Evolutionary conservation across 352 stramenopile genomes (phyloP).

Genomic region (Phytophthora fragariae): DNA sequence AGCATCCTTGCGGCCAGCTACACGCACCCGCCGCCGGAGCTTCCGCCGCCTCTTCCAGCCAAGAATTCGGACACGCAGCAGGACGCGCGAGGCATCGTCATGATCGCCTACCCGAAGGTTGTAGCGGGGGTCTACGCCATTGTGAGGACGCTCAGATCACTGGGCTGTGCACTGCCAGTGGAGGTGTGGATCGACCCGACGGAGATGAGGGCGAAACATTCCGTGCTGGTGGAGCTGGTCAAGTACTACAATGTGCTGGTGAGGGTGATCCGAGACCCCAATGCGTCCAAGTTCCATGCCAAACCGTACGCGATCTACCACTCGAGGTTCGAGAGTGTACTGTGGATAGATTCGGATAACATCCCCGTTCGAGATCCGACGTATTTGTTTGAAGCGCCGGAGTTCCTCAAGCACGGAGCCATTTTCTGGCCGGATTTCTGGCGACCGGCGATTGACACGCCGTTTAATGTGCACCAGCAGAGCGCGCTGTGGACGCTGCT

Average conservation of each 20-base stretch:
- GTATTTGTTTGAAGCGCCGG: conserved; percentile 77
- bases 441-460: conserved; percentile 61
- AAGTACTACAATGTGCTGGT: conserved; percentile 64
- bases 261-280: conserved; percentile 63
- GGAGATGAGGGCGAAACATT: conserved; percentile 68
- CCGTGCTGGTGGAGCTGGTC: conserved; percentile 63
- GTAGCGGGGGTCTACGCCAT: conserved; percentile 78
- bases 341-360: conserved; percentile 88
- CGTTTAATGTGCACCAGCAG: conserved; percentile 81
- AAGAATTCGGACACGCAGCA: conserved; percentile 2
- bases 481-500: conserved; percentile 74
- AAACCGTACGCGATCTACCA: conserved; percentile 86
- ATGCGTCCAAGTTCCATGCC: conserved; percentile 74
- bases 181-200: conserved; percentile 68
- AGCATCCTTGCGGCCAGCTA: conserved; percentile 60
- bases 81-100: conserved; percentile 60
- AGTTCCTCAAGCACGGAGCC: conserved; percentile 68
- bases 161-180: conserved; percentile 58
- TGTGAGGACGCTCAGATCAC: conserved; percentile 56
- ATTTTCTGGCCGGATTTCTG: conserved; percentile 91
- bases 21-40: conserved; percentile 39
- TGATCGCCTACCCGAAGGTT: conserved; percentile 77
- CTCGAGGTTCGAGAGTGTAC: conserved; percentile 74
- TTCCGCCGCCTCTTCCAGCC: conserved; percentile 12
- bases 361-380: conserved; percentile 79